Base-by-base conservation (phyloP, 1,284 basidiomycete genomes). In the Cutaneotrichosporon sp. region DNA sequence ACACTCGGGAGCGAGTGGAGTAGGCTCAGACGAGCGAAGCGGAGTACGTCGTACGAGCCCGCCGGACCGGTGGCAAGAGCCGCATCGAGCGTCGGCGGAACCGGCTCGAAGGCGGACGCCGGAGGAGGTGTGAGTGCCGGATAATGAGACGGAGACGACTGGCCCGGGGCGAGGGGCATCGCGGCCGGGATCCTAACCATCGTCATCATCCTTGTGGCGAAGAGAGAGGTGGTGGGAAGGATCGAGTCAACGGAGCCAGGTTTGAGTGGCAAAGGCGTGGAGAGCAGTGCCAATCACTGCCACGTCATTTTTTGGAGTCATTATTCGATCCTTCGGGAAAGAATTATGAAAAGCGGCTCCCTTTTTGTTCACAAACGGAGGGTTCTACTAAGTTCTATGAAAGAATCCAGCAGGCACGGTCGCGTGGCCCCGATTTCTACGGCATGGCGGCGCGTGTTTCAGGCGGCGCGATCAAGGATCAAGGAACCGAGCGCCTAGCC, bases 21-120 rank as follows among this genome's bases (percentile, higher is more conserved):
- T 18, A 68, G 68, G 47, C 51, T 61, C 21, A 61, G 65, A 11
- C 67, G 67, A 5, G 67, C 67, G 5, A 47, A 60, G 49, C 64
- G 58, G 30, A 68, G 55, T 31, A 63, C 57, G 60, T 68, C 61
- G 2, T 56, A 34, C 7, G 67, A 62, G 13, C 50, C 36, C 14
- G 30, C 36, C 5, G 46, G 18, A 5, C 57, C 53, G 7, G 58
- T 55, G 13, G 65, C 52, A 13, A 68, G 56, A 1, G 64, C 61
- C 0, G 31, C 30, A 56, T 68, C 67, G 18, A 68, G 59, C 16
- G 61, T 22, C 10, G 67, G 67, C 4, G 64, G 63, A 8, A 68
- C 42, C 26, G 62, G 34, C 18, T 51, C 58, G 42, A 47, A 22
- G 32, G 14, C 50, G 31, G 34, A 36, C n/a, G 49, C n/a, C 31